Base-by-base conservation (phyloP, 768 basidiomycete genomes). In the Sistotremastrum niveocremeum region DNA sequence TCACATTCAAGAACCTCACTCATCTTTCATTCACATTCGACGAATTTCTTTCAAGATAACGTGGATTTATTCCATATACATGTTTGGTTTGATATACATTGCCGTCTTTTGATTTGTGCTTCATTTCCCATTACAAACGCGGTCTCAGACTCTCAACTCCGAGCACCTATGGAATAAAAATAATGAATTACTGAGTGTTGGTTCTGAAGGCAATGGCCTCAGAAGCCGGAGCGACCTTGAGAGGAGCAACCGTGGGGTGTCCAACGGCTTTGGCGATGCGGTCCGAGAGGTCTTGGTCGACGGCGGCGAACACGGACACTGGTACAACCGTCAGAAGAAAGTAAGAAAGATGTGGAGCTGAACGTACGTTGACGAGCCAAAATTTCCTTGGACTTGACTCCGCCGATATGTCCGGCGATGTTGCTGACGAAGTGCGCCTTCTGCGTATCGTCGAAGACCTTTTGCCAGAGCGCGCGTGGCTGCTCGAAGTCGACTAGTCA, bases 301-400 rank as follows among this genome's bases (percentile, higher is more conserved):
- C 79, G 43, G 76, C 77, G 37, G 84, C 79, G 74, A 81, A 91
- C 49, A 84, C 80, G 31, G 81, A 73, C 36, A 87, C 84, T 84
- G 44, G 0, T 46, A 37, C 38, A 46, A 7, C 28, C 10, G 35
- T 39, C 11, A 34, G 38, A 20, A 36, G 12, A 10, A 36, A 3
- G 20, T 33, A 37, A 36, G 37, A 32, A 31, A 37, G 28, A 31
- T 1, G 2, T 11, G 11, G 9, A 6, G 39, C 3, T 8, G 20
- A 10, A 72, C 81, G 46, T 63, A 86, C 84, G 68, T 60, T 84
- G 77, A 56, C 75, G 71, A 11, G 67, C 69, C 61, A 73, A 78
- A 60, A 86, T 70, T 42, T 65, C 70, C 2, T 64, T 28, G 51
- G 66, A 75, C 74, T 81, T 84, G 56, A 76, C 81, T 34, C 54